Evolutionary conservation across 352 stramenopile species (phyloP).

Genomic region (Phytophthora crassamura): DNA sequence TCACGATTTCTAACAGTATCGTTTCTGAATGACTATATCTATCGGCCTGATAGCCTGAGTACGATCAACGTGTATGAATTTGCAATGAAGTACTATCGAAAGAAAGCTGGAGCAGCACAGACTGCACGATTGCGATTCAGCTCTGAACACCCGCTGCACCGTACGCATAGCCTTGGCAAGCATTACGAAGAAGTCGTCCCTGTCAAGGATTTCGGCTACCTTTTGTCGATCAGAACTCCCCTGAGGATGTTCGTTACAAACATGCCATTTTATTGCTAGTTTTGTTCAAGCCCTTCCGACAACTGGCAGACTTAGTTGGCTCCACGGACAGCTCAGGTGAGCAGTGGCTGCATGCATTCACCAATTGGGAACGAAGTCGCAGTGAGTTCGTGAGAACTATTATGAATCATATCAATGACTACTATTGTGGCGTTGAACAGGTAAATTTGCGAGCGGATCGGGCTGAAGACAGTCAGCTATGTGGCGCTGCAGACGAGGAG

Average conservation of each 20-base stretch:
- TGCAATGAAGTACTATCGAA: slow-evolving; percentile 2
- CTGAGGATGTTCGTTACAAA: background rate
- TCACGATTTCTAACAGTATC: too few species aligned
- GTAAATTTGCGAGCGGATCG: too few species aligned
- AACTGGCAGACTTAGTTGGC: too few species aligned
- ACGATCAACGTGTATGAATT: background rate
- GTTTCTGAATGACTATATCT: too few species aligned
- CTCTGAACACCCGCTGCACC: background rate
- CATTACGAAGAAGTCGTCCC: background rate
- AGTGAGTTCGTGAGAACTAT: too few species aligned
- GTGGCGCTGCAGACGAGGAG: too few species aligned
- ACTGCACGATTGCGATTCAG: background rate
- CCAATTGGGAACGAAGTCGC: too few species aligned
- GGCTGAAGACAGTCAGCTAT: too few species aligned
- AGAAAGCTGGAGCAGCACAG: background rate
- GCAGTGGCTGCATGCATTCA: too few species aligned
- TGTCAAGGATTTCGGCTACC: background rate
- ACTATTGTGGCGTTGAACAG: slow-evolving; percentile 1
- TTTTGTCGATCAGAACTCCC: background rate
- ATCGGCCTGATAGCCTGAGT: too few species aligned
- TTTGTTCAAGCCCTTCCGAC: too few species aligned
- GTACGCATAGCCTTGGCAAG: background rate
- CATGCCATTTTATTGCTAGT: background rate
- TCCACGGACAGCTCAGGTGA: too few species aligned
- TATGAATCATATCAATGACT: slow-evolving; percentile 6